Evolutionary conservation across 306 rosid genomes (phyloP).

Genomic region (Alnus rubra): DNA sequence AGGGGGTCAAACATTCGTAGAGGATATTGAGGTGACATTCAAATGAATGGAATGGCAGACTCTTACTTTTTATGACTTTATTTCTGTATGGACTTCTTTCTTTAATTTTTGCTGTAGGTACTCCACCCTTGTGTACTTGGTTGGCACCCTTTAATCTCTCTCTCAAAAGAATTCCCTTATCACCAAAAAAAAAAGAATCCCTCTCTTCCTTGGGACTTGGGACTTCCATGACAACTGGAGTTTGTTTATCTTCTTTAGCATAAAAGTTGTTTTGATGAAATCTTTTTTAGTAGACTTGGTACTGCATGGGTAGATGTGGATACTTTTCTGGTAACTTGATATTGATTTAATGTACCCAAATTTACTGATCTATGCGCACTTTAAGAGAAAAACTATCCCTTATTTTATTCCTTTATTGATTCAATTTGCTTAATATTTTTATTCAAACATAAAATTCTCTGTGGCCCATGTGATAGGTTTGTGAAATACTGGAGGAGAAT

Average conservation of each 20-base stretch:
- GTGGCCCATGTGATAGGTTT: slow-evolving; percentile 51
- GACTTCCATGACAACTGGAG: not conserved
- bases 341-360: not conserved
- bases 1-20: not conserved
- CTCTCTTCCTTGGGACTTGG: not conserved
- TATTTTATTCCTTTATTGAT: not conserved
- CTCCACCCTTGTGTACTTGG: not conserved
- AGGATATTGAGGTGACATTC: not conserved
- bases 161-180: not conserved
- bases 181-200: not conserved
- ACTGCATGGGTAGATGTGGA: not conserved
- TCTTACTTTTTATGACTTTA: not conserved
- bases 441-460: not conserved
- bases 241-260: not conserved
- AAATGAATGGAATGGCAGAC: not conserved
- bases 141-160: not conserved
- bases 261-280: not conserved
- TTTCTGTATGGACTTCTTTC: not conserved
- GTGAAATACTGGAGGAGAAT: slow-evolving; percentile 91
- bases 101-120: not conserved
- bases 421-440: not conserved
- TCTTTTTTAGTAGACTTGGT: not conserved
- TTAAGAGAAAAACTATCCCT: not conserved
- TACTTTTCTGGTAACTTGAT: not conserved
- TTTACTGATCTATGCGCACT: not conserved